Base-by-base conservation (phyloP, 441 rosid genomes). In the Erodium trifolium region DNA sequence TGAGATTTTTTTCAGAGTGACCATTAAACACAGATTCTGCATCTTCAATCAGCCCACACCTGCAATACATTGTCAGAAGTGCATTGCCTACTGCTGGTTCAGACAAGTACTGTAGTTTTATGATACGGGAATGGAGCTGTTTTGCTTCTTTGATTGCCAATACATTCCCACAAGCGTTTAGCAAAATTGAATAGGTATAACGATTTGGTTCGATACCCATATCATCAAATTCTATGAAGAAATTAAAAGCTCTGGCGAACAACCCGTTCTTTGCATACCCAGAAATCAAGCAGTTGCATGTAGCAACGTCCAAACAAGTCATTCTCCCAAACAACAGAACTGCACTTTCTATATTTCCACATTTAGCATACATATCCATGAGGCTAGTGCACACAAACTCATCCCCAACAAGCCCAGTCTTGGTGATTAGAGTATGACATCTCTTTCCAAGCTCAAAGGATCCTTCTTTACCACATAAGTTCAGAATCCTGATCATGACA, bases 341-440 rank as follows among this genome's bases (percentile, higher is more conserved):
- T 3, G 81, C 81, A 11, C 75, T 69, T 17, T 63, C 75, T 7
- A 75, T 49, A 11, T 67, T 72, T 51, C 78, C 78, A 71, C 82
- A 75, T 75, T 77, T 82, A 27, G 79, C 76, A 71, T 79, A 82
- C 85, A 79, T 79, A 65, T 77, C 78, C 37, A 79, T 41, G 59
- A 82, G 78, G 66, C 80, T 81, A 41, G 79, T 77, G 3, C 55
- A 34, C 65, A 82, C 72, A 69, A 79, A 82, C 43, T 67, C 68
- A 59, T 79, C 80, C 16, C 9, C 77, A 0, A 18, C 66, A 62
- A 76, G 66, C 23, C 75, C 75, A 37, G 1, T 51, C 76, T 79
- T 79, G 5, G 70, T 57, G 14, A 78, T 63, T 63, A 78, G 19
- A 74, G 73, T 78, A 72, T 82, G 85, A 71, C 70, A 65, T 47